Conservation (phyloP, 306 rosid species). For the Cucurbita moschata region DNA sequence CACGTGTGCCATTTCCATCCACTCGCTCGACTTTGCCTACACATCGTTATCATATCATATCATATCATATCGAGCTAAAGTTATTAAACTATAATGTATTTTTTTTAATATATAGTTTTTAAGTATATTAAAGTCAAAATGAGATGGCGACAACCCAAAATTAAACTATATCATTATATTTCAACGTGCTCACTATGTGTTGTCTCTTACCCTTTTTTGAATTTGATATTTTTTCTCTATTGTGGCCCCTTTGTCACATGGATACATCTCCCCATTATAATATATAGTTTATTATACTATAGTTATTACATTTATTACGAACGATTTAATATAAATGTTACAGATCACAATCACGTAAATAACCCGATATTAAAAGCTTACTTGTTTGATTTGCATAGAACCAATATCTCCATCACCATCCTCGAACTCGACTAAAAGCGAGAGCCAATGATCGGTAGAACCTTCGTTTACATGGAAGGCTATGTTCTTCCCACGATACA, state of each 20-base stretch:
- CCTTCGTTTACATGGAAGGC: constrained; percentile 87
- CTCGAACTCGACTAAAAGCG: constrained; percentile 65
- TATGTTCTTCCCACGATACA: constrained; percentile 49
- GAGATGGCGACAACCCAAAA: not conserved
- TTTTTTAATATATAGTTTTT: not conserved
- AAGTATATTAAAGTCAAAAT: not conserved
- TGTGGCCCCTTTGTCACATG: constrained; percentile 34
- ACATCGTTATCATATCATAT: no score
- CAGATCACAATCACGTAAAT: no score
- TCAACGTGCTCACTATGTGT: constrained; percentile 1
- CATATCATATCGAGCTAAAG: no score
- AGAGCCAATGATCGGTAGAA: constrained; percentile 66
- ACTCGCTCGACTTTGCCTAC: constrained; percentile 60
- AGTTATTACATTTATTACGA: no score
- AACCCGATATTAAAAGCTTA: not conserved
- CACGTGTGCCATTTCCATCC: constrained; percentile 64
- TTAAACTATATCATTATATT: not conserved
- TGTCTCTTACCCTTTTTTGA: not conserved
- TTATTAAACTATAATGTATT: not conserved
- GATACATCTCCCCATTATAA: not conserved
- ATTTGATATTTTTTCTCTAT: not conserved
- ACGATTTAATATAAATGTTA: no score
- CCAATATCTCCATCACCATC: constrained; percentile 81
- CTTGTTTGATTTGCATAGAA: constrained; percentile 68
- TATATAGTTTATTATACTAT: not conserved